phyloP scores from a whole-genome alignment of 495 filamentous ascomycete genomes.

The Penicillium desertorum region DNA sequence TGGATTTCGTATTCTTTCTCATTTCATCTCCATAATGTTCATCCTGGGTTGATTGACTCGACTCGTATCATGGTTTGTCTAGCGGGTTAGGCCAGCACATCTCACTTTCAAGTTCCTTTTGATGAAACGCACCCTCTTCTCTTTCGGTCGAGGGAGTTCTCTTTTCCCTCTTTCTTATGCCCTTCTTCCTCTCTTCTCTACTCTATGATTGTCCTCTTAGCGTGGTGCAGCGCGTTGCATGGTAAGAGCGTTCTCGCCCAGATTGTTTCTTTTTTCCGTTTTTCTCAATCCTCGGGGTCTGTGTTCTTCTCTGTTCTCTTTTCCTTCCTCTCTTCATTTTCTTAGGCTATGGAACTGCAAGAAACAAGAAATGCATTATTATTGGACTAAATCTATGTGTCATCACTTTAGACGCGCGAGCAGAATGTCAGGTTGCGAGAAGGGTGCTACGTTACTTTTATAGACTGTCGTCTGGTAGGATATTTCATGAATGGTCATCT shows the following conservation, averaged over 20 bases:
- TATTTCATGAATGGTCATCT: background rate
- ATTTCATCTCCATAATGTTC: background rate
- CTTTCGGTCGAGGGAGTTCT: background rate
- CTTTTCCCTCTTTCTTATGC: background rate
- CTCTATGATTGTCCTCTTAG: constrained; percentile 29
- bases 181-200: constrained; percentile 6
- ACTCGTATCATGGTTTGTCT: background rate
- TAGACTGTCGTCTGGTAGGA: no score
- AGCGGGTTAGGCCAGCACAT: background rate
- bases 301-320: background rate
- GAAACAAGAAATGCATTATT: background rate
- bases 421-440: background rate
- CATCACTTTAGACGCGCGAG: background rate
- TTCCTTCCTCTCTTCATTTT: background rate
- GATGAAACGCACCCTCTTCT: background rate
- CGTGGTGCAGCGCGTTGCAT: constrained; percentile 38
- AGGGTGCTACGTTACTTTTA: no score
- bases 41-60: background rate
- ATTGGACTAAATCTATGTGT: background rate
- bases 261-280: constrained; percentile 13
- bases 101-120: background rate
- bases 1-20: background rate
- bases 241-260: constrained; percentile 30
- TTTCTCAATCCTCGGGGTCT: constrained; percentile 3
- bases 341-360: background rate